phyloP scores from a whole-genome alignment of 208 protist species.

The Acanthamoeba culbertsoni region DNA sequence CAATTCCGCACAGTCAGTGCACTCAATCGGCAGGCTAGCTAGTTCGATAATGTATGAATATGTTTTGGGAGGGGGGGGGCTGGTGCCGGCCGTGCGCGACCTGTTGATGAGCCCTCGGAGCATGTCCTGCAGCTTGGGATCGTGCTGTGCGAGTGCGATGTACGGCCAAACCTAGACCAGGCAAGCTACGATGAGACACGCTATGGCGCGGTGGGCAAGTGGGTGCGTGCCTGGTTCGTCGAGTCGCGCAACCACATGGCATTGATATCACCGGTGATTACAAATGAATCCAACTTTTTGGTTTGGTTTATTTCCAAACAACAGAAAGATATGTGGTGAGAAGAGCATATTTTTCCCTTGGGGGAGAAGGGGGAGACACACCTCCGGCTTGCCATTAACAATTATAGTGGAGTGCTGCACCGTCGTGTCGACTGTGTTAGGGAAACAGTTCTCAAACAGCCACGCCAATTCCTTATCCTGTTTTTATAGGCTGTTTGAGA shows the following conservation, averaged over 20 bases:
- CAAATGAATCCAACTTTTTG: slow-evolving; percentile 55
- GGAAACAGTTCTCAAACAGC: slow-evolving; percentile 72
- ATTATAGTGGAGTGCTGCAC: slow-evolving; percentile 46
- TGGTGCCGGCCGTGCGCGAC: no score
- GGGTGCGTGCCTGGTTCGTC: slow-evolving; percentile 66
- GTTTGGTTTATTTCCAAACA: no score
- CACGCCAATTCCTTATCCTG: slow-evolving; percentile 56
- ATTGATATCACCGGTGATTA: slow-evolving; percentile 76
- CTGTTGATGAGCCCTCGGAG: slow-evolving; percentile 59
- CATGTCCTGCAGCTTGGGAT: slow-evolving; percentile 20
- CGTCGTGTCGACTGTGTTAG: slow-evolving; percentile 78
- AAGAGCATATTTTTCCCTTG: neutral
- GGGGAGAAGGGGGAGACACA: neutral
- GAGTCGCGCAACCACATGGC: slow-evolving; percentile 77
- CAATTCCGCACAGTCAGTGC: no score
- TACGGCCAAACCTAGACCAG: slow-evolving; percentile 63
- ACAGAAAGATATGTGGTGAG: neutral
- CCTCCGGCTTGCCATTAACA: no score
- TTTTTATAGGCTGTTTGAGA: no score
- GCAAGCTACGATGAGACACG: no score
- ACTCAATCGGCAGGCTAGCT: no score
- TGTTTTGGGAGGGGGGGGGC: no score
- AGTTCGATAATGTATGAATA: no score
- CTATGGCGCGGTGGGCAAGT: neutral
- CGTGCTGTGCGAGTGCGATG: slow-evolving; percentile 20